A percentile compares a stretch with the other conserved stretches of the same genome.
These are phyloP conservation scores for Rhizophagus clarus DNA, from an alignment of 192 early-diverging fungal genomes.

Conservation along the genomic window DNA sequence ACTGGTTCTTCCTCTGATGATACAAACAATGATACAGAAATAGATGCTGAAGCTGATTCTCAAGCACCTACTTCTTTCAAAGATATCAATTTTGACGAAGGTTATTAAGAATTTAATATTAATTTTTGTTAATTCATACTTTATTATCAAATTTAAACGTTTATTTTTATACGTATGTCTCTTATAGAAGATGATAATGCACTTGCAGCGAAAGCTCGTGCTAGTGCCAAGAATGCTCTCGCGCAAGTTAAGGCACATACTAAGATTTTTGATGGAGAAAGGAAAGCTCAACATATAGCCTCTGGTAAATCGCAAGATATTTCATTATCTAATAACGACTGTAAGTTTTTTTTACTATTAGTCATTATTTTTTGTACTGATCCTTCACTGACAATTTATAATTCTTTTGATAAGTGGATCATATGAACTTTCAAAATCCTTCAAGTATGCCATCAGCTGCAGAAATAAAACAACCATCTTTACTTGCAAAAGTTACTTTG, in stretches of 20 bases:
- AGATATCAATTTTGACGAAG: conserved; percentile 78
- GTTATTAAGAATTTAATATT: conserved; percentile 9
- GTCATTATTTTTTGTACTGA: not conserved
- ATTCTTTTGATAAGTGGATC: conserved; percentile 52
- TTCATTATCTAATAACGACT: conserved; percentile 46
- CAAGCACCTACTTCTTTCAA: conserved; percentile 38
- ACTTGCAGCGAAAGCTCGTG: conserved; percentile 68
- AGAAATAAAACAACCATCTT: conserved; percentile 79
- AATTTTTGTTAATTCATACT: not conserved
- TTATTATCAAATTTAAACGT: not conserved
- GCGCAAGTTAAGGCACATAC: conserved; percentile 68
- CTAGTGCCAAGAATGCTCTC: conserved; percentile 77
- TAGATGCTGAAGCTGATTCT: conserved; percentile 10
- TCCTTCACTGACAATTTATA: not conserved
- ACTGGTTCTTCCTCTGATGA: conserved; percentile 12
- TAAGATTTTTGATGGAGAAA: conserved; percentile 67
- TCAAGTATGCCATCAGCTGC: conserved; percentile 68
- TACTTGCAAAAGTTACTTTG: conserved; percentile 81
- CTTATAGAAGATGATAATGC: conserved; percentile 65
- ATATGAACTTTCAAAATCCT: conserved; percentile 88
- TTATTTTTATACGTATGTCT: not conserved
- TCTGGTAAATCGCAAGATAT: conserved; percentile 38
- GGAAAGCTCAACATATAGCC: conserved; percentile 39
- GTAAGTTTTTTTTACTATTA: conserved; percentile 37
- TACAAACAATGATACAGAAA: conserved; percentile 12